phyloP scores from a whole-genome alignment of 352 stramenopile species.

The Vaucheria bursata region DNA sequence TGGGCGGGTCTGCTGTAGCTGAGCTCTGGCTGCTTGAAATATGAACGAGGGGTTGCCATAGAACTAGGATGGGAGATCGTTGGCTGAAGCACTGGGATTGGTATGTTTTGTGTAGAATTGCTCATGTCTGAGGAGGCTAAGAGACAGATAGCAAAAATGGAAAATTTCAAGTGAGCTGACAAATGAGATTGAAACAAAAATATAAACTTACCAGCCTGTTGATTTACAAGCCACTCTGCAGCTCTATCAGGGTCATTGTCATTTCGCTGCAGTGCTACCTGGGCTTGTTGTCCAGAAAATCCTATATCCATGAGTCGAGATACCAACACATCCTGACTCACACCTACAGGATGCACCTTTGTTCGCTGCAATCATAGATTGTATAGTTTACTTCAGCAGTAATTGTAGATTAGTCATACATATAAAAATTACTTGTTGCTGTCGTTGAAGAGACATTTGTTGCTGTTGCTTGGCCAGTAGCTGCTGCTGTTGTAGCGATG shows the following conservation, averaged over 20 bases:
- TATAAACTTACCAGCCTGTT: slow-evolving; percentile 8
- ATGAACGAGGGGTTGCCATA: too few species aligned
- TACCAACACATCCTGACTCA: slow-evolving; percentile 14
- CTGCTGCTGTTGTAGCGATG: neutral
- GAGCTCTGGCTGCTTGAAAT: too few species aligned
- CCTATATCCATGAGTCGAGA: slow-evolving; percentile 24
- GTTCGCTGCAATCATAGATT: too few species aligned
- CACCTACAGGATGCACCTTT: neutral
- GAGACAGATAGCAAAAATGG: neutral
- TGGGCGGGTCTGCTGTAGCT: too few species aligned
- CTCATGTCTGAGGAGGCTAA: too few species aligned
- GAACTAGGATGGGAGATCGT: too few species aligned
- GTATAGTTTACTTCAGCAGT: too few species aligned
- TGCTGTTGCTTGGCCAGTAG: neutral
- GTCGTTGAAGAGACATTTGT: neutral
- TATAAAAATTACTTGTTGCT: neutral
- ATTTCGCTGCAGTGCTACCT: slow-evolving; percentile 17
- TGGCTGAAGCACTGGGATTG: too few species aligned
- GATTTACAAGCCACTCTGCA: slow-evolving; percentile 26
- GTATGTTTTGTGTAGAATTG: too few species aligned
- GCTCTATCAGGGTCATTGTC: slow-evolving; percentile 20
- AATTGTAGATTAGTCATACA: neutral
- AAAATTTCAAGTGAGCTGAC: neutral
- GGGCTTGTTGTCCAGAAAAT: slow-evolving; percentile 19
- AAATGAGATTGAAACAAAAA: neutral